These are phyloP conservation scores for Aspergillus clavatus DNA, from an alignment of 2,329 filamentous ascomycete genomes.

Conservation along the genomic window DNA sequence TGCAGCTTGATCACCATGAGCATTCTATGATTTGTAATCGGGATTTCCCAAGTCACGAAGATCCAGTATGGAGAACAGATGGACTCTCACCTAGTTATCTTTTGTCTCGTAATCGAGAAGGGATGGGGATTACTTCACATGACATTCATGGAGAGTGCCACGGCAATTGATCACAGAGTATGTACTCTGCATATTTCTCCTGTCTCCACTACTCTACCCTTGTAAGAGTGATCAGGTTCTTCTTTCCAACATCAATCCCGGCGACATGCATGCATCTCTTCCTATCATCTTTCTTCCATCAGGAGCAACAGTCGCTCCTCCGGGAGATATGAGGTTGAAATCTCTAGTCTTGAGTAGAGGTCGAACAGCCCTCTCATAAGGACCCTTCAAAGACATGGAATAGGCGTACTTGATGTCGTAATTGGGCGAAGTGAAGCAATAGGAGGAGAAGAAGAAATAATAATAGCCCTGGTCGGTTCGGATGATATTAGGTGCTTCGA, in stretches of 20 bases:
- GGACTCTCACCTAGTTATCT: no score
- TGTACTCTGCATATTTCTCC: no score
- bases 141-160: no score
- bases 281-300: slow-evolving; percentile 22
- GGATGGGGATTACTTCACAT: no score
- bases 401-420: slow-evolving; percentile 59
- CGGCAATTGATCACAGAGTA: no score
- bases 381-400: slow-evolving; percentile 32
- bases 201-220: not conserved
- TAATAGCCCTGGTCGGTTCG: slow-evolving; percentile 42
- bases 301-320: slow-evolving; percentile 22
- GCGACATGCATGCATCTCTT: slow-evolving; percentile 25
- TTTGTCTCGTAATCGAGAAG: no score
- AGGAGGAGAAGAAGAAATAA: slow-evolving; percentile 57
- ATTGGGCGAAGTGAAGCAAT: slow-evolving; percentile 50
- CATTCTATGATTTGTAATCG: not conserved
- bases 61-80: no score
- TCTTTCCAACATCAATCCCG: slow-evolving; percentile 19
- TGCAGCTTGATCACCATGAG: not conserved
- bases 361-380: slow-evolving; percentile 29
- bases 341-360: slow-evolving; percentile 32
- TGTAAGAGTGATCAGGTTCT: slow-evolving; percentile 6
- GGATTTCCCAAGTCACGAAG: no score
- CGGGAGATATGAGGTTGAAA: slow-evolving; percentile 21
- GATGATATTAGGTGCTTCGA: slow-evolving; percentile 55